Evolutionary conservation across 2,329 filamentous ascomycete species (phyloP).

Genomic region (Diplodia corticola): DNA sequence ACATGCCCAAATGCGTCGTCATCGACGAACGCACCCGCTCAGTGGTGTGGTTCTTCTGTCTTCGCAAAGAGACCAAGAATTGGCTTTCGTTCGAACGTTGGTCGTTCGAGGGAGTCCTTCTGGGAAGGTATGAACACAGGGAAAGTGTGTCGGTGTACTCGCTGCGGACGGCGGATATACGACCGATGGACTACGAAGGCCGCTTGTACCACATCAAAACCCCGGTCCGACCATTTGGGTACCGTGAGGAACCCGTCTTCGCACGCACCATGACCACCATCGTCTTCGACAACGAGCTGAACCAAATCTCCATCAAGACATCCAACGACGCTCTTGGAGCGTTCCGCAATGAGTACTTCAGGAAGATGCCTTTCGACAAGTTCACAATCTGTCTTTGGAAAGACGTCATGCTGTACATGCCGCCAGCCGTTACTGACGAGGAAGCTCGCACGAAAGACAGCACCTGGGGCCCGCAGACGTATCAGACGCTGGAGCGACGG

Average conservation of each 20-base stretch:
- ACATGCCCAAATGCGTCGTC: conserved; percentile 16
- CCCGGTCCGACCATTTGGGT: conserved; percentile 9
- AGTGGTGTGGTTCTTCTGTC: conserved; percentile 11
- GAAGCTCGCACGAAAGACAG: conserved; percentile 11
- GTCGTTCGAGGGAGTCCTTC: conserved; percentile 11
- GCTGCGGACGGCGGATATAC: neutral
- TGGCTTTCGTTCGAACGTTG: conserved; percentile 15
- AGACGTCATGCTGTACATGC: conserved; percentile 9
- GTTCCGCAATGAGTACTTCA: conserved; percentile 9
- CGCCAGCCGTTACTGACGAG: conserved; percentile 6
- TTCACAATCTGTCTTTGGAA: conserved; percentile 14
- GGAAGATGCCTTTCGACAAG: conserved; percentile 4
- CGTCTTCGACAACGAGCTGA: conserved; percentile 13
- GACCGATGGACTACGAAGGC: conserved; percentile 13
- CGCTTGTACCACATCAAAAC: conserved; percentile 12
- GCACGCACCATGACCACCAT: conserved; percentile 5
- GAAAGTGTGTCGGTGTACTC: conserved; percentile 3
- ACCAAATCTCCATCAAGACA: conserved; percentile 1
- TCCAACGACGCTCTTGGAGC: neutral
- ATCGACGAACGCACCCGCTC: conserved; percentile 7
- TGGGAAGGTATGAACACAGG: conserved; percentile 1
- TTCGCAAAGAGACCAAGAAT: conserved; percentile 3
- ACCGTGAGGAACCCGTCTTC: conserved; percentile 2
- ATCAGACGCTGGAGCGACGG: conserved; percentile 8
- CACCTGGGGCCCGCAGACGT: conserved; percentile 13